Evolutionary conservation across 225 moss, liverwort and hornwort species (phyloP).

Genomic region (Bryoerythrophyllum caledonicum): DNA sequence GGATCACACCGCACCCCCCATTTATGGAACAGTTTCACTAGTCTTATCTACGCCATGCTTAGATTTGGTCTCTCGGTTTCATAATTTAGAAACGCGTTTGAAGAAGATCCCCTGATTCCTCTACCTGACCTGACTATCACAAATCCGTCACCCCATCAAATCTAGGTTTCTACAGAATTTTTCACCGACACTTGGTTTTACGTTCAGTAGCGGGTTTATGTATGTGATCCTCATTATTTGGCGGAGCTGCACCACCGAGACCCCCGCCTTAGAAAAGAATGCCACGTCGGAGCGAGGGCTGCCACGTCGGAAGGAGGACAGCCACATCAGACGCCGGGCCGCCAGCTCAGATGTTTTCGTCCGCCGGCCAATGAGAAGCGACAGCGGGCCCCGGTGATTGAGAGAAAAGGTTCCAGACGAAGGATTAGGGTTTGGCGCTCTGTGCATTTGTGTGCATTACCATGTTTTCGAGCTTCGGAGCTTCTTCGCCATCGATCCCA

Average conservation of each 20-base stretch:
- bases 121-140: background rate
- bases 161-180: background rate
- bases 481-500: constrained; percentile 15
- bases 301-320: background rate
- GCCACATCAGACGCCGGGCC: background rate
- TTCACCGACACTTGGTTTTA: background rate
- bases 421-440: constrained; percentile 65
- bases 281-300: background rate
- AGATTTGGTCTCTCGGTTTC: background rate
- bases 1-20: no score
- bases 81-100: background rate
- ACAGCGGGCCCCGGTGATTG: constrained; percentile 14
- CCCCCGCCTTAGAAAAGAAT: background rate
- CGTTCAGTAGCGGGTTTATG: background rate
- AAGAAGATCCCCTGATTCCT: background rate
- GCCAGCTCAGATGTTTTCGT: background rate
- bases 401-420: background rate
- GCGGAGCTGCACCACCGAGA: constrained; percentile 21
- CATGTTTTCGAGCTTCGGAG: background rate
- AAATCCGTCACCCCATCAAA: background rate
- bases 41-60: no score
- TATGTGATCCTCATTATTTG: background rate
- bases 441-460: constrained; percentile 3
- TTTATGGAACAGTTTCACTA: no score
- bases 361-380: background rate